These are phyloP conservation scores for Leccinum boreale DNA, from an alignment of 768 basidiomycete species.

Conservation along the genomic window DNA sequence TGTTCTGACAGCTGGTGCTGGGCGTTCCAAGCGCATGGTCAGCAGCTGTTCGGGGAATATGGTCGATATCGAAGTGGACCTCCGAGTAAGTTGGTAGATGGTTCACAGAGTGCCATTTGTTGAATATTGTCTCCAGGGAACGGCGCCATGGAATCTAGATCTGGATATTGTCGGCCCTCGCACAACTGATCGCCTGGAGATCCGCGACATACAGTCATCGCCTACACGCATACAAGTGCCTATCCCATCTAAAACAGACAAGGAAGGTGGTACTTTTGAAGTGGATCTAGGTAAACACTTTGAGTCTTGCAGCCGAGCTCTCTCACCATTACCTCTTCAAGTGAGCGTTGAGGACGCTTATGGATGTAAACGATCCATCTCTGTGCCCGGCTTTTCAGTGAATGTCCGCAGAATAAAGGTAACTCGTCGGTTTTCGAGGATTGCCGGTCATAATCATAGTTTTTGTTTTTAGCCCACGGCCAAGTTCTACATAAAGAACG, in stretches of 20 bases:
- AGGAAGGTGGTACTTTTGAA: conserved; percentile 73
- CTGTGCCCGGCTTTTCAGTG: conserved; percentile 75
- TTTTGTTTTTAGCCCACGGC: conserved; percentile 64
- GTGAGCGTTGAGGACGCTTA: conserved; percentile 86
- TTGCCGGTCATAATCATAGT: background rate
- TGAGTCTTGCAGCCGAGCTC: background rate
- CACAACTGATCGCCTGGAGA: conserved; percentile 54
- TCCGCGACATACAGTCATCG: conserved; percentile 53
- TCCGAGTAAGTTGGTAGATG: conserved; percentile 51
- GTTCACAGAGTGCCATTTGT: background rate
- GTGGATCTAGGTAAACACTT: conserved; percentile 63
- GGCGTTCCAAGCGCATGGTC: conserved; percentile 51
- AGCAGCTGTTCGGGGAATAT: conserved; percentile 77
- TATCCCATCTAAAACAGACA: conserved; percentile 63
- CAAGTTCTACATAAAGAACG: conserved; percentile 73
- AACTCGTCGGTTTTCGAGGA: conserved; percentile 15
- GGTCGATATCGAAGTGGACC: conserved; percentile 76
- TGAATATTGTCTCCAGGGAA: conserved; percentile 52
- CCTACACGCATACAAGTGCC: conserved; percentile 59
- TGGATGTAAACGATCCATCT: conserved; percentile 75
- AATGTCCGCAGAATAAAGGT: conserved; percentile 83
- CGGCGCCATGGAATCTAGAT: conserved; percentile 86
- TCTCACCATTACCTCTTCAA: conserved; percentile 25
- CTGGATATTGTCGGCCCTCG: conserved; percentile 77
- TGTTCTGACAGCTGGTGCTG: conserved; percentile 36